These are phyloP conservation scores for Passalora sequoiae DNA, from an alignment of 2,329 filamentous ascomycete species.

Conservation along the genomic window DNA sequence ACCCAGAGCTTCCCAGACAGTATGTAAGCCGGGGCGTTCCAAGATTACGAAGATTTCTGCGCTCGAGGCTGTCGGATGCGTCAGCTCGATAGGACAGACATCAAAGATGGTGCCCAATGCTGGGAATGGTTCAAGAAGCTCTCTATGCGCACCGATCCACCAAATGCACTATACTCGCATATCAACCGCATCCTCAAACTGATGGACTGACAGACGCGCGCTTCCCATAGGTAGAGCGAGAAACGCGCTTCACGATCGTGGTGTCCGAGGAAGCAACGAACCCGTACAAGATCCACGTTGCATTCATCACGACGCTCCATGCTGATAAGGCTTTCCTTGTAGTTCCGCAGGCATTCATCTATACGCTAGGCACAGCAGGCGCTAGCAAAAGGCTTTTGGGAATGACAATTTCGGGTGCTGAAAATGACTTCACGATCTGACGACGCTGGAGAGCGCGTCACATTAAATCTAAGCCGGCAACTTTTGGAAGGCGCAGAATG, in stretches of 20 bases:
- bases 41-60: slow-evolving; percentile 8
- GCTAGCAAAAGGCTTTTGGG: slow-evolving; percentile 10
- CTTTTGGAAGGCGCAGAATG: no score
- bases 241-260: slow-evolving; percentile 9
- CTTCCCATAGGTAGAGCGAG: slow-evolving; percentile 11
- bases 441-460: slow-evolving; percentile 11
- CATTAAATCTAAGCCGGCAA: no score
- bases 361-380: slow-evolving; percentile 13
- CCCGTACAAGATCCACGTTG: slow-evolving; percentile 10
- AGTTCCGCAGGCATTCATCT: slow-evolving; percentile 14
- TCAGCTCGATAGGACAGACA: slow-evolving; percentile 4
- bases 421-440: slow-evolving; percentile 20
- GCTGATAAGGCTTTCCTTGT: slow-evolving; percentile 3
- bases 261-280: slow-evolving; percentile 5
- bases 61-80: slow-evolving; percentile 8
- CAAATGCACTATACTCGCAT: background rate
- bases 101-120: slow-evolving; percentile 1
- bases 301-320: slow-evolving; percentile 10
- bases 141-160: no score
- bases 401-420: slow-evolving; percentile 13
- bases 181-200: background rate
- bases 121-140: slow-evolving; percentile 10
- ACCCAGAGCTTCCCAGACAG: slow-evolving; percentile 15
- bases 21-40: slow-evolving; percentile 3
- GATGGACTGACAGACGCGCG: background rate